Evolutionary conservation across 1,139 yeast species (phyloP).

Genomic region (Magnusiomyces sp.): DNA sequence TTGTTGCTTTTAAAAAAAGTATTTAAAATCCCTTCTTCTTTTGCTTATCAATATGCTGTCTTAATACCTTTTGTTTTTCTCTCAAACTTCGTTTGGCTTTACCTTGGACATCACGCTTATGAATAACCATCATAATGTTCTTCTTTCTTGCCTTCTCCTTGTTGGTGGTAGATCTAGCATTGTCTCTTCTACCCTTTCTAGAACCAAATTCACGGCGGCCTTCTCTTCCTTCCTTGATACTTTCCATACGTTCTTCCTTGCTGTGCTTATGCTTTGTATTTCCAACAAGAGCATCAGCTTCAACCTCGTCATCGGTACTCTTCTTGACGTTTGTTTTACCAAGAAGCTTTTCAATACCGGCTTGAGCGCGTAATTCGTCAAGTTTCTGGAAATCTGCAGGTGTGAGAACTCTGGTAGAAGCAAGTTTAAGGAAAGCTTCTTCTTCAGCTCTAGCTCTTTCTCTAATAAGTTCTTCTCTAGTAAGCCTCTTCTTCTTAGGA

Average conservation of each 20-base stretch:
- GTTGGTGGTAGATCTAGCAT: constrained; percentile 83
- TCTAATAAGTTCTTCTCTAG: constrained; percentile 18
- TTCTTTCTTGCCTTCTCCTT: constrained; percentile 94
- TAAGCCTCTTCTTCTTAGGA: constrained; percentile 22
- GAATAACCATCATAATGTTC: constrained; percentile 98
- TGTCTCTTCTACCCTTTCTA: constrained; percentile 57
- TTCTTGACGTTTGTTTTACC: constrained; percentile 34
- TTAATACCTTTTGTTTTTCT: constrained; percentile 78
- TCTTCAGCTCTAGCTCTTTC: constrained; percentile 27
- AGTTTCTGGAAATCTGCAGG: constrained; percentile 97
- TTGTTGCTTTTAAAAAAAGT: not conserved
- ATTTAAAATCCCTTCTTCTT: constrained; percentile 60
- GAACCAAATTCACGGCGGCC: constrained; percentile 82
- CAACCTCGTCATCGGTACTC: constrained; percentile 78
- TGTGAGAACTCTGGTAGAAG: constrained; percentile 71
- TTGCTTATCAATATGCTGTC: constrained; percentile 82
- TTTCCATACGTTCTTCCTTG: constrained; percentile 84
- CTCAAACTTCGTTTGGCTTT: constrained; percentile 82
- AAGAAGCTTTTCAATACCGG: constrained; percentile 72
- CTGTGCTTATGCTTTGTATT: constrained; percentile 75
- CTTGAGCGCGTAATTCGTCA: constrained; percentile 74
- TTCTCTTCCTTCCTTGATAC: constrained; percentile 83
- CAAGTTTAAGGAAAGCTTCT: constrained; percentile 52
- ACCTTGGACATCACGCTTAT: constrained; percentile 88
- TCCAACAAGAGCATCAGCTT: constrained; percentile 71